phyloP scores from a whole-genome alignment of 116 monocot genomes.

The Posidonia oceanica region DNA sequence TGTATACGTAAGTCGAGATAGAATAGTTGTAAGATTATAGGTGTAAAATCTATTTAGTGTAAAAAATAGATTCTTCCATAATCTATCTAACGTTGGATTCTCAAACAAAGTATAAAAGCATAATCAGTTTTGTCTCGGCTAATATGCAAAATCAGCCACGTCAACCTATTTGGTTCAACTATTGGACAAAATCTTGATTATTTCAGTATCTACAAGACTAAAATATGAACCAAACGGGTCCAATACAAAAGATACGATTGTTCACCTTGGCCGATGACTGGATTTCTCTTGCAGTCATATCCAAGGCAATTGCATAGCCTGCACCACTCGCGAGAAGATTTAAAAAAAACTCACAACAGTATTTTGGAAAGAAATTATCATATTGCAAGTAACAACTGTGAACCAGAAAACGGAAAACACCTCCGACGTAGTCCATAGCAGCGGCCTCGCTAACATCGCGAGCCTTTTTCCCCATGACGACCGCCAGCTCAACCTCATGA shows the following conservation, averaged over 20 bases:
- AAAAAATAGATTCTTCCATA: too few species aligned
- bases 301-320: slow-evolving; percentile 97
- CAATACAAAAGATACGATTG: background rate
- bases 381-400: background rate
- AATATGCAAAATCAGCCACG: too few species aligned
- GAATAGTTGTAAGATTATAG: too few species aligned
- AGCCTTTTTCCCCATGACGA: slow-evolving; percentile 70
- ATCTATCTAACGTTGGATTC: too few species aligned
- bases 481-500: slow-evolving; percentile 97
- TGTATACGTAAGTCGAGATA: too few species aligned
- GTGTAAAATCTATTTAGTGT: too few species aligned
- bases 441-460: slow-evolving; percentile 50
- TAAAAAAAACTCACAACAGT: background rate
- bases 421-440: slow-evolving; percentile 92
- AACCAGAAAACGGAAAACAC: slow-evolving; percentile 16
- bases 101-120: too few species aligned
- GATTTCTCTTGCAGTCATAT: slow-evolving; percentile 98
- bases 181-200: too few species aligned
- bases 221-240: too few species aligned
- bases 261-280: slow-evolving; percentile 82
- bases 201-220: too few species aligned
- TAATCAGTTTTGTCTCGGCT: too few species aligned
- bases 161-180: too few species aligned
- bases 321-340: slow-evolving; percentile 7
- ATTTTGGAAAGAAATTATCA: background rate